phyloP scores from a whole-genome alignment of 305 asterid species.

The Rubia balearica region DNA sequence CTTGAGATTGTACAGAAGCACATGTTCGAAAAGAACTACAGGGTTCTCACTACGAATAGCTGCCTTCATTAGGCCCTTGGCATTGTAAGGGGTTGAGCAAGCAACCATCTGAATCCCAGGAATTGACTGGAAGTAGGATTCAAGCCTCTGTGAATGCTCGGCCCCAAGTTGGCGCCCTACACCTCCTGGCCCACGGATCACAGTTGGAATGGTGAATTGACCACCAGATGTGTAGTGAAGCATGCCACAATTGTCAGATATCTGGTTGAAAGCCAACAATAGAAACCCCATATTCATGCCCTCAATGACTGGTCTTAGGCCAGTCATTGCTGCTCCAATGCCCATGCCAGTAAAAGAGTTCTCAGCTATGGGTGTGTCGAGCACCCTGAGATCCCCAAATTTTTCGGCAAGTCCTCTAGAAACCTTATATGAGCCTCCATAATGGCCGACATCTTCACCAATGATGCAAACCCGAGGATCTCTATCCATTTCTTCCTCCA shows the following conservation, averaged over 20 bases:
- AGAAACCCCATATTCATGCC: conserved; percentile 89
- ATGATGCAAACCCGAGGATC: conserved; percentile 59
- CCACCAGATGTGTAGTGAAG: conserved; percentile 82
- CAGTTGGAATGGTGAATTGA: conserved; percentile 62
- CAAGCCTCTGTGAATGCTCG: conserved; percentile 72
- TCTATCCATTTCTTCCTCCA: conserved; percentile 72
- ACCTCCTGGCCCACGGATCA: conserved; percentile 83
- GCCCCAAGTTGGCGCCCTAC: conserved; percentile 85
- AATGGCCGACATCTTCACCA: conserved; percentile 80
- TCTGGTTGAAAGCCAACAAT: conserved; percentile 65
- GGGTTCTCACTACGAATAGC: conserved; percentile 75
- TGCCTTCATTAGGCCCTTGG: conserved; percentile 69
- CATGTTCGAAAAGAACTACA: conserved; percentile 65
- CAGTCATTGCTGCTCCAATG: conserved; percentile 74
- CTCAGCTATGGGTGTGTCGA: conserved; percentile 82
- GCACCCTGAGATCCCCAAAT: conserved; percentile 73
- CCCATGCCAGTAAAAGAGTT: conserved; percentile 80
- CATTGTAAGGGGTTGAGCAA: conserved; percentile 71
- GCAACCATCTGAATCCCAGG: conserved; percentile 81
- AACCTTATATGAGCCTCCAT: conserved; percentile 79
- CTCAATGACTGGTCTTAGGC: conserved; percentile 62
- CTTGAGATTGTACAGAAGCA: conserved; percentile 61
- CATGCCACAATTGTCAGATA: conserved; percentile 78
- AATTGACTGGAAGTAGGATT: conserved; percentile 69
- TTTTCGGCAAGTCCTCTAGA: conserved; percentile 52